These are phyloP conservation scores for Ceratocystis alfenasii DNA, from an alignment of 2,329 filamentous ascomycete species.

Conservation along the genomic window DNA sequence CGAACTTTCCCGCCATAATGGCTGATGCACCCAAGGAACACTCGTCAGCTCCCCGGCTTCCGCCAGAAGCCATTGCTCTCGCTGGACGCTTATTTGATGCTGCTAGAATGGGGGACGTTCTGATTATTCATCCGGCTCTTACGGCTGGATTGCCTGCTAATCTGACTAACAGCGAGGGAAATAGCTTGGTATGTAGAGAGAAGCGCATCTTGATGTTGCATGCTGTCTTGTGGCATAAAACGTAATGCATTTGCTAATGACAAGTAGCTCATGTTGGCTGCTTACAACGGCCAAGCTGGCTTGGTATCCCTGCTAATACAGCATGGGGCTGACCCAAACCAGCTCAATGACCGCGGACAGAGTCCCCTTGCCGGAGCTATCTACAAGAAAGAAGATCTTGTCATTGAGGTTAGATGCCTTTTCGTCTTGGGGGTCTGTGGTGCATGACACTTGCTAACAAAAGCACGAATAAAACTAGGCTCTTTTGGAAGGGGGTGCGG, in stretches of 20 bases:
- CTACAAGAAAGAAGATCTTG: slow-evolving; percentile 56
- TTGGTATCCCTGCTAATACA: slow-evolving; percentile 49
- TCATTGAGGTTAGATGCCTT: slow-evolving; percentile 41
- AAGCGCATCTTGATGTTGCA: not conserved
- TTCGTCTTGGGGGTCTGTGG: not conserved
- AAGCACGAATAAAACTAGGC: slow-evolving; percentile 27
- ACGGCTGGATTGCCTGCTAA: slow-evolving; percentile 54
- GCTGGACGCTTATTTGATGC: slow-evolving; percentile 56
- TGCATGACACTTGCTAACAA: not conserved
- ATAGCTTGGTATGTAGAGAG: slow-evolving; percentile 45
- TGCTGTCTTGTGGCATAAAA: not conserved
- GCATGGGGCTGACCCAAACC: slow-evolving; percentile 54
- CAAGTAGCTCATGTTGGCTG: slow-evolving; percentile 54
- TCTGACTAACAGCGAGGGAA: slow-evolving; percentile 60
- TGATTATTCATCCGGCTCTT: slow-evolving; percentile 51
- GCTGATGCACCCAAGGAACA: not conserved
- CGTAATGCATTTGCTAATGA: slow-evolving; percentile 3
- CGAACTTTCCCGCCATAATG: not conserved
- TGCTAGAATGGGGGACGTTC: slow-evolving; percentile 47
- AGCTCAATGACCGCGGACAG: slow-evolving; percentile 55
- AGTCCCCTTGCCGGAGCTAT: slow-evolving; percentile 59
- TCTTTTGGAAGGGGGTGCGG: slow-evolving; percentile 41
- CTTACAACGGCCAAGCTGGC: slow-evolving; percentile 54
- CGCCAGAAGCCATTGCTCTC: slow-evolving; percentile 54
- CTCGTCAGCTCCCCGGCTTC: slow-evolving; percentile 30